Conservation (phyloP, 768 basidiomycete genomes). For the Amanita rubescens region DNA sequence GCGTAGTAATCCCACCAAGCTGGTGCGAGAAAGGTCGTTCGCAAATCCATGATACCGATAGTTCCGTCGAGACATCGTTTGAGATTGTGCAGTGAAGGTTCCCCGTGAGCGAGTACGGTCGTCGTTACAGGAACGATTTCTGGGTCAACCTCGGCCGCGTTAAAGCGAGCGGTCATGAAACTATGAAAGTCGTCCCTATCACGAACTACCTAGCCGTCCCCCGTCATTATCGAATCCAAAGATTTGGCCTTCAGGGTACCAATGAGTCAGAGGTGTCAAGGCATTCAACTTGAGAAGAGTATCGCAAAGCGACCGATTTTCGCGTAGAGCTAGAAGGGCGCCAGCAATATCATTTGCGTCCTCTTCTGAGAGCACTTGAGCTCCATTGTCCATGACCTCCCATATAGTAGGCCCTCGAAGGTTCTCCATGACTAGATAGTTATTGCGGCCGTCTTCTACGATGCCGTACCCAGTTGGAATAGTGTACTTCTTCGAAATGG, state of each 20-base stretch:
- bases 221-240: slow-evolving; percentile 1
- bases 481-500: neutral
- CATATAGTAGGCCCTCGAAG: slow-evolving; percentile 1
- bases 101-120: slow-evolving; percentile 1
- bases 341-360: slow-evolving; percentile 1
- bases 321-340: neutral
- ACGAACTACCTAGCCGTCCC: slow-evolving; percentile 1
- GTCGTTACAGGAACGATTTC: slow-evolving; percentile 2
- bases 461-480: slow-evolving; percentile 2
- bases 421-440: slow-evolving; percentile 1
- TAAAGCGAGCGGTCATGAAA: neutral
- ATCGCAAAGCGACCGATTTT: slow-evolving; percentile 1
- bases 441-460: slow-evolving; percentile 1
- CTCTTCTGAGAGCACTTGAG: neutral
- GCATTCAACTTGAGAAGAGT: slow-evolving; percentile 1
- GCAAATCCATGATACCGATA: neutral
- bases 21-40: slow-evolving; percentile 1
- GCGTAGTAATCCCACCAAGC: slow-evolving; percentile 1
- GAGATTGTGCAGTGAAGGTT: neutral
- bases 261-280: slow-evolving; percentile 1
- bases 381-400: slow-evolving; percentile 1
- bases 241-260: neutral
- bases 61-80: slow-evolving; percentile 1
- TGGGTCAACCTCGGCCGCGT: slow-evolving; percentile 1
- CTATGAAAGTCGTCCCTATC: slow-evolving; percentile 1